These are phyloP conservation scores for Kuraishia molischiana DNA, from an alignment of 805 yeast genomes.

Conservation along the genomic window DNA sequence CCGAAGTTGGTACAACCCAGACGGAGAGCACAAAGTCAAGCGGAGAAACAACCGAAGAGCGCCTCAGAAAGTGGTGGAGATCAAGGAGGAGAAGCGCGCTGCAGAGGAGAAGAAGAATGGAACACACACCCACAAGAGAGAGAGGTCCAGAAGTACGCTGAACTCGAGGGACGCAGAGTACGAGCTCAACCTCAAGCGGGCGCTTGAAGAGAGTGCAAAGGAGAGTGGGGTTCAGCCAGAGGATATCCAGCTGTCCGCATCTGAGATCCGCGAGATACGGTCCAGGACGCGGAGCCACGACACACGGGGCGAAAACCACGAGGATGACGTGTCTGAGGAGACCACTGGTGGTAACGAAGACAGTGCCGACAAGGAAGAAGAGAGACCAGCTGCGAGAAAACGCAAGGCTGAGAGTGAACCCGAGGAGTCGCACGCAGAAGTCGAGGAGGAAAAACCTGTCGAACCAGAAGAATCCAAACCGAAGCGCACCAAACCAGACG, in stretches of 20 bases:
- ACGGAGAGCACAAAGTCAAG: slow-evolving; percentile 14
- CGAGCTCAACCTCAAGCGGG: slow-evolving; percentile 27
- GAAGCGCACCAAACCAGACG: slow-evolving; percentile 3
- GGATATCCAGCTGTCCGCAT: slow-evolving; percentile 21
- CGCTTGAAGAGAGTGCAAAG: slow-evolving; percentile 46
- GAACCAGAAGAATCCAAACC: slow-evolving; percentile 5
- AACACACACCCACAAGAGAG: slow-evolving; percentile 10
- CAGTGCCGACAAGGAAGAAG: background rate
- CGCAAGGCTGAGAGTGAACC: background rate
- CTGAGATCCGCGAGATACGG: slow-evolving; percentile 19
- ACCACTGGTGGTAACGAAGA: background rate
- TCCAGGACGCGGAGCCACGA: slow-evolving; percentile 10
- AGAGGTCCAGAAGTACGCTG: slow-evolving; percentile 9
- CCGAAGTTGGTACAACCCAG: slow-evolving; percentile 39
- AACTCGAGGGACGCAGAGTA: slow-evolving; percentile 21
- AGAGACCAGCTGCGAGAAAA: background rate
- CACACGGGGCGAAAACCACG: background rate
- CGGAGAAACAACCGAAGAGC: slow-evolving; percentile 18
- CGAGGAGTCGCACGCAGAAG: background rate
- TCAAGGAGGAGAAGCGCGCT: slow-evolving; percentile 3
- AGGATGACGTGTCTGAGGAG: slow-evolving; percentile 2
- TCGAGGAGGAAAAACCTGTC: slow-evolving; percentile 11
- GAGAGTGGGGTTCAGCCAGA: slow-evolving; percentile 32
- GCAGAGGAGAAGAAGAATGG: slow-evolving; percentile 2
- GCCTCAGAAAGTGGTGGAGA: slow-evolving; percentile 1